These are phyloP conservation scores for Fusarium protoensiforme DNA, from an alignment of 2,329 filamentous ascomycete genomes.

Conservation along the genomic window DNA sequence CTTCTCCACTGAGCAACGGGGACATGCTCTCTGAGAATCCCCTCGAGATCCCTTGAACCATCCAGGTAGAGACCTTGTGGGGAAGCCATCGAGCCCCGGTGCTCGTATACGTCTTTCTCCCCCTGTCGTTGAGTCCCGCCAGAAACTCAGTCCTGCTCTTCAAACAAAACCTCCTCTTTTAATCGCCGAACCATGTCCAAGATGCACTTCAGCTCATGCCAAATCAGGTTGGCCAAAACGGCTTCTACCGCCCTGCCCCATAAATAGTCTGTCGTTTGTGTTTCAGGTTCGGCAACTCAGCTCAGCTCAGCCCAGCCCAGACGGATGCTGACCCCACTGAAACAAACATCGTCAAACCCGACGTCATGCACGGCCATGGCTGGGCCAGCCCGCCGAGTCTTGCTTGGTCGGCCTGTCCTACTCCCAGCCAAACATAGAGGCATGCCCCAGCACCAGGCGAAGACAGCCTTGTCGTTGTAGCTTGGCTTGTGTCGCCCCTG, in stretches of 20 bases:
- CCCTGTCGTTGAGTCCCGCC: slow-evolving; percentile 13
- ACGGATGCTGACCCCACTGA: slow-evolving; percentile 32
- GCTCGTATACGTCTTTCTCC: background rate
- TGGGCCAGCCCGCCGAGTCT: slow-evolving; percentile 12
- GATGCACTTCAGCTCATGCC: slow-evolving; percentile 28
- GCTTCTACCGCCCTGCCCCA: slow-evolving; percentile 28
- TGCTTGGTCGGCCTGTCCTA: slow-evolving; percentile 7
- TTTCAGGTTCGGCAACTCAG: slow-evolving; percentile 39
- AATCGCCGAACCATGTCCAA: slow-evolving; percentile 20
- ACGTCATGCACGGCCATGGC: slow-evolving; percentile 24
- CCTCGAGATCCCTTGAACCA: background rate
- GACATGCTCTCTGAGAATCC: background rate
- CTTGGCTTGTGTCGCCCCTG: slow-evolving; percentile 15
- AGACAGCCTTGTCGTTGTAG: slow-evolving; percentile 27
- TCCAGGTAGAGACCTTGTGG: background rate
- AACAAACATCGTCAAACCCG: slow-evolving; percentile 36
- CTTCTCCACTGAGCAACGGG: background rate
- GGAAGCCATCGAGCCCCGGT: background rate
- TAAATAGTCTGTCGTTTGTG: slow-evolving; percentile 36
- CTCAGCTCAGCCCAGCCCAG: slow-evolving; percentile 4
- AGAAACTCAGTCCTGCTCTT: slow-evolving; percentile 10
- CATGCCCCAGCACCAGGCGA: slow-evolving; percentile 20
- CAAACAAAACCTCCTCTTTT: slow-evolving; percentile 30
- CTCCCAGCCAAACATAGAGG: slow-evolving; percentile 28
- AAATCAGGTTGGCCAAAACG: slow-evolving; percentile 17